Evolutionary conservation across 129 eudicot species (phyloP).

Genomic region (Saposhnikovia divaricata): DNA sequence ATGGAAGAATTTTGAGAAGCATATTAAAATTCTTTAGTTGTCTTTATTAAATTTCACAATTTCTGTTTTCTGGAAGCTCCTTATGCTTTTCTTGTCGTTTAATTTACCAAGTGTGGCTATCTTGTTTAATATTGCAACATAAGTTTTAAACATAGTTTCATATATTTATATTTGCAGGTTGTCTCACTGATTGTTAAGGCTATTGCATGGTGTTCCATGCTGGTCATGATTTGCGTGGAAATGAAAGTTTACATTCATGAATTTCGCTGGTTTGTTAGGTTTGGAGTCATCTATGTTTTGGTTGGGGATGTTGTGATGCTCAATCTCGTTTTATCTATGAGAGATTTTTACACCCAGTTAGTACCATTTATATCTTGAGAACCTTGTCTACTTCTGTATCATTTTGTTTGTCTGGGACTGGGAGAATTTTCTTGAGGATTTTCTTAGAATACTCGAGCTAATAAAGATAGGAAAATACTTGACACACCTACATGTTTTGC

Average conservation of each 20-base stretch:
- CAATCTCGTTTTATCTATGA: constrained; percentile 54
- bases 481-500: background rate
- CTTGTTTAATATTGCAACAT: background rate
- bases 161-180: constrained; percentile 33
- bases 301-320: constrained; percentile 71
- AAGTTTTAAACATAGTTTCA: background rate
- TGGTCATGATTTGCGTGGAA: constrained; percentile 62
- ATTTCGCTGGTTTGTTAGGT: constrained; percentile 79
- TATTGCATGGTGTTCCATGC: constrained; percentile 71
- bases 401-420: background rate
- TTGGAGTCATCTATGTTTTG: constrained; percentile 65
- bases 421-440: too few species aligned
- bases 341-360: constrained; percentile 50
- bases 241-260: constrained; percentile 68
- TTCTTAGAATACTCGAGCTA: background rate
- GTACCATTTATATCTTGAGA: constrained; percentile 18
- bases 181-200: constrained; percentile 61
- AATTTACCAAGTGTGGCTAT: background rate
- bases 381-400: background rate
- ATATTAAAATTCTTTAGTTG: background rate
- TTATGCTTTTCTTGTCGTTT: background rate
- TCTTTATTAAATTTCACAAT: background rate
- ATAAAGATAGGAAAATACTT: background rate
- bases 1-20: too few species aligned
- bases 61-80: background rate